Evolutionary conservation across 2,329 filamentous ascomycete genomes (phyloP).

Genomic region (Venturia effusa): DNA sequence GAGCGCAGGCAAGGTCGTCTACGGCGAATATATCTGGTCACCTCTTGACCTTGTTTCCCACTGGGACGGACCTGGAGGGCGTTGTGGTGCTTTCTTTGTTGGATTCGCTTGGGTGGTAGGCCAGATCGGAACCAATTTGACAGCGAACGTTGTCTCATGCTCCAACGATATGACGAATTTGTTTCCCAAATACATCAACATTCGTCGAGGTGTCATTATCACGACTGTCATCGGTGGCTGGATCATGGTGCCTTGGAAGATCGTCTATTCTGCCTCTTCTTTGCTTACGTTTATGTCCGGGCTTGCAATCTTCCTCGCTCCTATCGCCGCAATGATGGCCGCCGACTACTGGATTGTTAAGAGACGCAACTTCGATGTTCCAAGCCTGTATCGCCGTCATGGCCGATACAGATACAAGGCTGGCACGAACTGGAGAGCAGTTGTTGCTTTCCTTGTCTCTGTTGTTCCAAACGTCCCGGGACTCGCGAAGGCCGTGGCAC

Average conservation of each 20-base stretch:
- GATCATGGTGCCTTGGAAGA: conserved; percentile 17
- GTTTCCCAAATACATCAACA: conserved; percentile 22
- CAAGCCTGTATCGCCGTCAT: conserved; percentile 15
- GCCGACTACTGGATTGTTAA: conserved; percentile 16
- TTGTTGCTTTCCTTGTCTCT: conserved; percentile 13
- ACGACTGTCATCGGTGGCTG: conserved; percentile 8
- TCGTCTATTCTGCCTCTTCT: not conserved
- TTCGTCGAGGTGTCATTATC: conserved; percentile 17
- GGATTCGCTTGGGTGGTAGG: conserved; percentile 19
- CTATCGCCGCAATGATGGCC: conserved; percentile 14
- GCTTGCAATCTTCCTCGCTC: conserved; percentile 20
- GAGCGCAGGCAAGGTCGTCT: conserved; percentile 16
- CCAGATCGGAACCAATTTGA: conserved; percentile 19
- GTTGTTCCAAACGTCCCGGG: conserved; percentile 16
- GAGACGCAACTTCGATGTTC: conserved; percentile 15
- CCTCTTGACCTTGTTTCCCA: conserved; percentile 13
- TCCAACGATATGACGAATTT: conserved; percentile 33
- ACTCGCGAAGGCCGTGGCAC: conserved; percentile 11
- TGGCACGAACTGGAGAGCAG: conserved; percentile 13
- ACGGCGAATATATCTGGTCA: conserved; percentile 18
- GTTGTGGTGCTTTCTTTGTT: conserved; percentile 19
- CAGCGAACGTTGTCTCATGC: conserved; percentile 19
- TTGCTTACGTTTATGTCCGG: conserved; percentile 17
- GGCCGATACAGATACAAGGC: conserved; percentile 11
- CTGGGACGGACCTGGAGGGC: conserved; percentile 15